phyloP scores from a whole-genome alignment of 441 rosid genomes.

The Aleurites moluccanus region DNA sequence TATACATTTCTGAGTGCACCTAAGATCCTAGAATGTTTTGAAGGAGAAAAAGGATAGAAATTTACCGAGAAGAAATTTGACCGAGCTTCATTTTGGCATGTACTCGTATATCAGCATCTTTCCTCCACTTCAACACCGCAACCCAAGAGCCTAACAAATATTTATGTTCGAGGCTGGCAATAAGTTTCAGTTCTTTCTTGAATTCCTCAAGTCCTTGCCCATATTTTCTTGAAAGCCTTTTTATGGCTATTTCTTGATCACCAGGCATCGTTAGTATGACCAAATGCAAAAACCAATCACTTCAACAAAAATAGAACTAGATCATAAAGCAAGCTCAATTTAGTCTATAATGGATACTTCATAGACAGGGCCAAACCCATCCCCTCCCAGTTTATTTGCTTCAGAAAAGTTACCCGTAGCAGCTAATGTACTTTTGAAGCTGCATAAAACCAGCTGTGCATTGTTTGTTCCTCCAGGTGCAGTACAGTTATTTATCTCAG shows the following conservation, averaged over 20 bases:
- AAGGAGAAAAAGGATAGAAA: background rate
- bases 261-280: background rate
- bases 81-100: constrained; percentile 16
- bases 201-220: constrained; percentile 18
- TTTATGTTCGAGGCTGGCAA: constrained; percentile 17
- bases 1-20: background rate
- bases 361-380: constrained; percentile 13
- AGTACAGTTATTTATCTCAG: background rate
- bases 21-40: background rate
- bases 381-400: constrained; percentile 14
- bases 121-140: constrained; percentile 14
- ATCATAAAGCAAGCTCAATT: background rate
- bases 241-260: constrained; percentile 1
- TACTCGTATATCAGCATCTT: constrained; percentile 15
- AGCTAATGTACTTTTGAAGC: constrained; percentile 2
- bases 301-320: background rate
- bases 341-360: background rate
- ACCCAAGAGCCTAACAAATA: constrained; percentile 15
- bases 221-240: constrained; percentile 19
- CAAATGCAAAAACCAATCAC: background rate
- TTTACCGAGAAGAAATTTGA: constrained; percentile 15
- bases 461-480: constrained; percentile 3
- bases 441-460: constrained; percentile 5
- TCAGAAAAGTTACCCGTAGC: constrained; percentile 11
- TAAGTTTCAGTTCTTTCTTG: constrained; percentile 18